Evolutionary conservation across 257 asterid genomes (phyloP).

Genomic region (Solanum dulcamara): DNA sequence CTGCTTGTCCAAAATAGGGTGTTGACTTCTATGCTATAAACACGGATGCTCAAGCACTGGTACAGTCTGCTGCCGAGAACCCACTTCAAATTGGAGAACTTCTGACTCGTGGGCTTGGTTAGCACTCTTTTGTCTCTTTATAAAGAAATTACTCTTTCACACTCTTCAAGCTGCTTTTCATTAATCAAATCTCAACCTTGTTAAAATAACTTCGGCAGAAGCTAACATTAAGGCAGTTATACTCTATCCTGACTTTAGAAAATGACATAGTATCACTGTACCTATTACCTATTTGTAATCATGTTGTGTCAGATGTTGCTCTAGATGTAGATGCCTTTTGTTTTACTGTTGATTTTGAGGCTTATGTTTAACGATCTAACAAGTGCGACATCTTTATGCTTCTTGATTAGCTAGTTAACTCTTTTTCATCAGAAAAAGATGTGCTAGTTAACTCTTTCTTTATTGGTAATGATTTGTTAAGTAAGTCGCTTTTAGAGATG

Average conservation of each 20-base stretch:
- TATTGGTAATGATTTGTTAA: neutral
- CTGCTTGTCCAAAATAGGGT: constrained; percentile 41
- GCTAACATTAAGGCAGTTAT: neutral
- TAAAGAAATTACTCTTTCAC: neutral
- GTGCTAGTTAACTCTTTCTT: neutral
- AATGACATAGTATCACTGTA: neutral
- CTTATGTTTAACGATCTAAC: neutral
- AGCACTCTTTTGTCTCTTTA: constrained; percentile 17
- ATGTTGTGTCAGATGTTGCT: neutral
- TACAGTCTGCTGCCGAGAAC: constrained; percentile 79
- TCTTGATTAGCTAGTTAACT: neutral
- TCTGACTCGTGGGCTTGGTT: constrained; percentile 98
- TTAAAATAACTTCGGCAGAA: neutral
- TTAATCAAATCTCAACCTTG: neutral
- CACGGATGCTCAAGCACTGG: constrained; percentile 92
- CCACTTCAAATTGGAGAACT: constrained; percentile 98
- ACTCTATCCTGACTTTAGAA: neutral
- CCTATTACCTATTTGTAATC: neutral
- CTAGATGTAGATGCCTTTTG: neutral
- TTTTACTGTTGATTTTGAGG: neutral
- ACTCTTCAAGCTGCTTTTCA: neutral
- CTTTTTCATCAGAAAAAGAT: neutral
- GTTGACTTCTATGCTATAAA: constrained; percentile 93
- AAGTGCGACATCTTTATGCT: neutral
- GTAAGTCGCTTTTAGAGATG: constrained; percentile 5